Evolutionary conservation across 345 rosid species (phyloP), one percentile per base, ranked within the genome.

Genomic region (Ceriops zippeliana): DNA sequence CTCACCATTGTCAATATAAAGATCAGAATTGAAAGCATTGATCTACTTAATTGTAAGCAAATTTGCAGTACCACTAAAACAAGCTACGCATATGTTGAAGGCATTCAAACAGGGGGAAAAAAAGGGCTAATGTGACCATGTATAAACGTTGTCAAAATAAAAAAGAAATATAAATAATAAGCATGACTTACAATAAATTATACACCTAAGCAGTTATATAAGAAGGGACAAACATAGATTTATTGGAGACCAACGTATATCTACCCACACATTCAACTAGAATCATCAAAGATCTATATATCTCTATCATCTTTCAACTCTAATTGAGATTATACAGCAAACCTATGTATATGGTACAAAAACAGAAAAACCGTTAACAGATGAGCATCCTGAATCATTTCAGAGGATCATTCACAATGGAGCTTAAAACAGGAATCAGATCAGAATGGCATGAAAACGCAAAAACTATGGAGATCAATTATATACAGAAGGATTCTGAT

Each of bases 241-340:
- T 76, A 78, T 78, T 76, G 47, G 62, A 71, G 56, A 67, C 58
- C 76, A 70, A 74, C 67, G 68, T 53, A 70, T 69, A 65, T 70
- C 73, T 70, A 73, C 69, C 63, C 71, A 17, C 67, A 68, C 78
- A 58, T 69, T 70, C 52, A 70, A 71, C 76, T 68, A 65, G 5
- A 42, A 0, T 42, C 15, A 13, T 13, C 13, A 3, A 1, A 42
- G 17, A 11, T 15, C 49, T 13, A 42, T 70, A 67, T 56, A 69
- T 70, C 67, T 70, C 74, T 70, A 70, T 65, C 65, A 73, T 31
- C 78, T 61, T 69, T 67, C 52, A 73, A 70, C 76, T 68, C 68
- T 80, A 66, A 63, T 22, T 58, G 35, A 72, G 60, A 76, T 82
- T 84, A 81, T 81, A 83, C 89, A 80, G 71, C 65, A 77, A 66